These are phyloP conservation scores for Austroboletus novae-zelandiae DNA, from an alignment of 1,284 basidiomycete species.

Conservation along the genomic window DNA sequence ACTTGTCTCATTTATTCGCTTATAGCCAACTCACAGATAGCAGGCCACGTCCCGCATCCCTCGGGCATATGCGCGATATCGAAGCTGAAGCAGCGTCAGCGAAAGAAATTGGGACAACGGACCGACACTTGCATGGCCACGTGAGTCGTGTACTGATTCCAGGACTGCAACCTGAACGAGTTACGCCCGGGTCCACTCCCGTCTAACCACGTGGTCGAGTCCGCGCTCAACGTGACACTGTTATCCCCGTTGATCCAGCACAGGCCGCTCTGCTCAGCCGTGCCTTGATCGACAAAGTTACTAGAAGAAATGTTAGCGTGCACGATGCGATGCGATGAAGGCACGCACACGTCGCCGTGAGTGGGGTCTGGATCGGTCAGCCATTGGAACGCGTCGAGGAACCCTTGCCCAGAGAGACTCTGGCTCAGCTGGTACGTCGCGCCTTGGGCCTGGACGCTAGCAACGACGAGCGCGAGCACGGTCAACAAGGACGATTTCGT, in stretches of 20 bases:
- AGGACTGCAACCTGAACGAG: slow-evolving; percentile 34
- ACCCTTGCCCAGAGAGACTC: slow-evolving; percentile 38
- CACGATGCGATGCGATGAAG: background rate
- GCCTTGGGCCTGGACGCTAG: background rate
- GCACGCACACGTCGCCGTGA: slow-evolving; percentile 42
- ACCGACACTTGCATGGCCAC: slow-evolving; percentile 31
- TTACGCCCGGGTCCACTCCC: slow-evolving; percentile 32
- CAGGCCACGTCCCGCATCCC: slow-evolving; percentile 39
- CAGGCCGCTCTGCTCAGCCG: slow-evolving; percentile 43
- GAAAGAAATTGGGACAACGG: too few relatives aligned
- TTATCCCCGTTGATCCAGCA: slow-evolving; percentile 41
- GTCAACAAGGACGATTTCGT: too few relatives aligned
- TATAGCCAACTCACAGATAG: slow-evolving; percentile 19
- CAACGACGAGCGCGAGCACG: too few relatives aligned
- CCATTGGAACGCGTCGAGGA: slow-evolving; percentile 41
- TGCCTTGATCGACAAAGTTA: slow-evolving; percentile 48
- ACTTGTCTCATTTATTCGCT: too few relatives aligned
- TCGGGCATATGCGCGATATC: slow-evolving; percentile 37
- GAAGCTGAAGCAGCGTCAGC: slow-evolving; percentile 16
- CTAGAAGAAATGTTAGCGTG: slow-evolving; percentile 26
- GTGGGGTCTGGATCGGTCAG: slow-evolving; percentile 44
- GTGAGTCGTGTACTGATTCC: slow-evolving; percentile 31
- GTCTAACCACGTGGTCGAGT: slow-evolving; percentile 28
- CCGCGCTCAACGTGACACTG: slow-evolving; percentile 42
- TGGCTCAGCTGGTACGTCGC: slow-evolving; percentile 2